Conservation (phyloP, 352 stramenopile genomes). For the Blastocystis sp. region DNA sequence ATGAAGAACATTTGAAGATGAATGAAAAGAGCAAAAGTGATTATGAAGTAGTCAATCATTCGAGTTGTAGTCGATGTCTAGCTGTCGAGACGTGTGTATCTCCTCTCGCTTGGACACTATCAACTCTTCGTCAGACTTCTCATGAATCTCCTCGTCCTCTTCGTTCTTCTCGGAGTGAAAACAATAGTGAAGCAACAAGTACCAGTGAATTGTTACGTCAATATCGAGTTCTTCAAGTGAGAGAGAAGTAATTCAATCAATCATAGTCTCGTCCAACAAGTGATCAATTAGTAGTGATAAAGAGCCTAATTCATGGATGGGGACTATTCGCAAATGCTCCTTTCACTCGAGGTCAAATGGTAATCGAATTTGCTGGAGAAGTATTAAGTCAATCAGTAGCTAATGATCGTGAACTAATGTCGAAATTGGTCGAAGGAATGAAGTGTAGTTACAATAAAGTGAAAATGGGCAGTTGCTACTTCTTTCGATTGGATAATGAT, state of each 20-base stretch:
- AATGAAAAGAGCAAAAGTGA: not conserved
- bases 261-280: not conserved
- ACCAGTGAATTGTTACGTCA: conserved; percentile 16
- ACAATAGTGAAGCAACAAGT: not conserved
- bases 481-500: conserved; percentile 57
- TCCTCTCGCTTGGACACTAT: conserved; percentile 20
- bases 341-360: conserved; percentile 15
- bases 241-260: not conserved
- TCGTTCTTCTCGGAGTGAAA: not conserved
- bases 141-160: not conserved
- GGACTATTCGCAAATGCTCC: conserved; percentile 27
- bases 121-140: conserved; percentile 8
- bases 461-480: conserved; percentile 54
- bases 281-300: conserved; percentile 7
- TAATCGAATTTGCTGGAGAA: conserved; percentile 60
- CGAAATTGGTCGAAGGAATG: not conserved
- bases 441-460: not conserved
- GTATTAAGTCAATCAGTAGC: not conserved
- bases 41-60: not conserved
- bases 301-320: conserved; percentile 51
- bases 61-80: not conserved
- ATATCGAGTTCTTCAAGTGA: not conserved
- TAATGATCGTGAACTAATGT: not conserved
- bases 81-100: not conserved
- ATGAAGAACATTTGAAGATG: not conserved